phyloP scores from a whole-genome alignment of 2,329 filamentous ascomycete species.

The Botrytis paeoniae region DNA sequence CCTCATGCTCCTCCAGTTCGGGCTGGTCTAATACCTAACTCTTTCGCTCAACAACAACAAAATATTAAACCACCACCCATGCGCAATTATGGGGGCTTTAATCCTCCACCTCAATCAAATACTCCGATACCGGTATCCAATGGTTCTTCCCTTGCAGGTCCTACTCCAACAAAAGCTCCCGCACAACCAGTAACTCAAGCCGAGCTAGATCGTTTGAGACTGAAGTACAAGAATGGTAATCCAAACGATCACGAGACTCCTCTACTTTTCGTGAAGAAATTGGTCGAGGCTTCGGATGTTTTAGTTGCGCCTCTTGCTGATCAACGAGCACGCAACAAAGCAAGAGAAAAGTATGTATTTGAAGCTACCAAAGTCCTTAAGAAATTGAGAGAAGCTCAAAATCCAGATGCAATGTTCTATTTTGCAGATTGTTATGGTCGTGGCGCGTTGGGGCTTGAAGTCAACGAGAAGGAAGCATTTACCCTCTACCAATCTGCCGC shows the following conservation, averaged over 20 bases:
- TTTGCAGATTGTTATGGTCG: conserved; percentile 86
- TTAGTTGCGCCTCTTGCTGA: conserved; percentile 64
- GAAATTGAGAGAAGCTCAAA: conserved; percentile 72
- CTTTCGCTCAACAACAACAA: conserved; percentile 49
- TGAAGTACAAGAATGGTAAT: conserved; percentile 62
- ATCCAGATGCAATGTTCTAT: conserved; percentile 88
- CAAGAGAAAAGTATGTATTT: conserved; percentile 76
- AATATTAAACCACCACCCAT: conserved; percentile 55
- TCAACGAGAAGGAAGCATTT: conserved; percentile 90
- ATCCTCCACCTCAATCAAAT: conserved; percentile 15
- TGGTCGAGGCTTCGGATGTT: conserved; percentile 79
- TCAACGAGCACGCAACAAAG: conserved; percentile 68
- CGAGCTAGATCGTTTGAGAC: conserved; percentile 74
- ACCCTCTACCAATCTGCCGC: conserved; percentile 90
- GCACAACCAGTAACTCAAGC: conserved; percentile 61
- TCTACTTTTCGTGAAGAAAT: conserved; percentile 72
- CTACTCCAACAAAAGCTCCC: conserved; percentile 20
- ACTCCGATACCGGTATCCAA: neutral
- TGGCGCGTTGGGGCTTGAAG: conserved; percentile 72
- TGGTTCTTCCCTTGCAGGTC: conserved; percentile 10
- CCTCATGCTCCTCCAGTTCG: conserved; percentile 62
- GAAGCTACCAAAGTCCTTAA: conserved; percentile 91
- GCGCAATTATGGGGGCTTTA: conserved; percentile 38
- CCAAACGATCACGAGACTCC: conserved; percentile 70
- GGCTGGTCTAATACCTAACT: conserved; percentile 59